Evolutionary conservation across 2,329 filamentous ascomycete genomes (phyloP), one percentile per base, ranked within the genome.

Genomic region (Madurella fahalii): DNA sequence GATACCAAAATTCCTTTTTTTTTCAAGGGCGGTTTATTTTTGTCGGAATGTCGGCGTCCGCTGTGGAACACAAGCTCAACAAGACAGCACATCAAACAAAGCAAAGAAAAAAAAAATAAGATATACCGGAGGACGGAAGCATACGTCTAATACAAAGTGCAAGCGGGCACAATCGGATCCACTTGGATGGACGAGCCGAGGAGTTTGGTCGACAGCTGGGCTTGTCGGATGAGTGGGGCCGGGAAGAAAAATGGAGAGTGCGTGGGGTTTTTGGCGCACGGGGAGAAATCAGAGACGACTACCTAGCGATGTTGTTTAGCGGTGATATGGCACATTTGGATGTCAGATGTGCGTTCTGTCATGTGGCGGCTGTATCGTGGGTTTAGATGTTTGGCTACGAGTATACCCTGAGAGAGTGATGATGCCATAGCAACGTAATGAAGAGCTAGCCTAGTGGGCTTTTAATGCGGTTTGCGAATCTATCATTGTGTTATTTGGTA

Each of bases 381-480:
- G 42, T 34, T 37, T 50, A 50, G 54, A 57, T 48, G 47, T 42
- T 43, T 32, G 44, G 44, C 44, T 43, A 45, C 47, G 32, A 46
- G 40, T 57, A 54, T 57, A 54, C 51, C 54, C 54, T 8, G 51
- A 50, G 42, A 17, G 48, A 51, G 13, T 40, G 45, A 50, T 47
- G 42, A 50, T 46, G 54, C 39, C 46, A 37, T 13, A 44, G 32
- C 45, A 31, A n/a, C n/a, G 32, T 54, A 53, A 54, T 54, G 48
- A 42, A 13, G 25, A 40, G 34, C 34, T 37, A 37, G 11, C 11
- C 9, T 12, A 12, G 34, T 9, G 13, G 34, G 7, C 12, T 37
- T 37, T 37, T 37, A 37, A 15, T 15, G 4, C 34, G 9, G 34
- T 37, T 37, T 15, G 4, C 2, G 25, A 25, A 7, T 25, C n/a